Evolutionary conservation across 2,329 filamentous ascomycete genomes (phyloP), one percentile per base, ranked within the genome.

Genomic region (Alternaria postmessia): DNA sequence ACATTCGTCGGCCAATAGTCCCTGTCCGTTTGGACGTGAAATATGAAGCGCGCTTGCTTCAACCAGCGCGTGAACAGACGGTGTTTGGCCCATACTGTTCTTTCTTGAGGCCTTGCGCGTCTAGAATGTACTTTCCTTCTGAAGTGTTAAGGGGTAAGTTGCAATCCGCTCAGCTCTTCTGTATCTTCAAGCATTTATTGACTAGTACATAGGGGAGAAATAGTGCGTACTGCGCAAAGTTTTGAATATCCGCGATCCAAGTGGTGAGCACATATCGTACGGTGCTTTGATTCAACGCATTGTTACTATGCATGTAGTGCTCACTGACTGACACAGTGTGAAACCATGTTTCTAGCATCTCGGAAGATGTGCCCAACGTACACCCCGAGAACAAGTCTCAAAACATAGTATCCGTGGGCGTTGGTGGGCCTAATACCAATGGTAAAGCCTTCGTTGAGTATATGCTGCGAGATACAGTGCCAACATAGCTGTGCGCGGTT

Each of bases 371-470:
- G 11, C 20, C 12, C 6, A 42, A 42, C 8, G 20, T 14, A 4
- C 14, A 42, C 14, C 3, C 39, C 20, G 9, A 41, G 12, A 12
- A 24, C 1, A 12, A 22, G 18, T 1, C 24, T 26, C 24, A 7
- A 8, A 5, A 16, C 7, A 39, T 16, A 2, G 4, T 1, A 24
- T 12, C 11, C 1, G 1, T 11, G 4, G 14, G 5, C 30, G 1
- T 12, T 12, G 1, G n/a, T 26, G 12, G 4, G 20, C 20, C n/a
- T 26, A 14, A 22, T 6, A 26, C 4, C 4, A 26, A 5, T 26
- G 14, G 32, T 20, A n/a, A 22, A 34, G 46, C 24, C 1, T 48
- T 48, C 30, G 18, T 30, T 3, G 26, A 12, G 46, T 38, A 5
- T 49, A 20, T 11, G 16, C 36, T 22, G 9, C 5, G 22, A 30